These are phyloP conservation scores for Fusarium sp. DNA, from an alignment of 2,329 filamentous ascomycete genomes.

Conservation along the genomic window DNA sequence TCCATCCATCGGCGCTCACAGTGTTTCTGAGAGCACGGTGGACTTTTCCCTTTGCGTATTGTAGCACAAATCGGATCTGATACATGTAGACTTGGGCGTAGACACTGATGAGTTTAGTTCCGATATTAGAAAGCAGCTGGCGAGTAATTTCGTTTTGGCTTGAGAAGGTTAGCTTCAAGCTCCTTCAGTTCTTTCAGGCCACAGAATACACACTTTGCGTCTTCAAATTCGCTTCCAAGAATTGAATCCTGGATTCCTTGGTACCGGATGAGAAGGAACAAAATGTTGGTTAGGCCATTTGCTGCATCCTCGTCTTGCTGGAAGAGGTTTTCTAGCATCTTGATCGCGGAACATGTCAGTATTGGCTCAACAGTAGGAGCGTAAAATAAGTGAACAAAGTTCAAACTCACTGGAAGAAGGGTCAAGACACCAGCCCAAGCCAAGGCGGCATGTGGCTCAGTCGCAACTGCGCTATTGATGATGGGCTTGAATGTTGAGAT, in stretches of 20 bases:
- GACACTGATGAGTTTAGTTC: constrained; percentile 4
- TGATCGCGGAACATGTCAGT: neutral
- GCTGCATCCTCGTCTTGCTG: constrained; percentile 16
- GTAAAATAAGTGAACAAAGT: neutral
- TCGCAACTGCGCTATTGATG: neutral
- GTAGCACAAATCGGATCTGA: constrained; percentile 4
- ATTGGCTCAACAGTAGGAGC: neutral
- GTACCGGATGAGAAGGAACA: constrained; percentile 8
- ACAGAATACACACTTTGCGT: neutral
- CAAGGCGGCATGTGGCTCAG: constrained; percentile 16
- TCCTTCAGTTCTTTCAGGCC: neutral
- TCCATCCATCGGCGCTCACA: constrained; percentile 2
- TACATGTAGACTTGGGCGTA: constrained; percentile 11
- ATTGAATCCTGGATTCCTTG: neutral
- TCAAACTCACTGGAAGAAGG: constrained; percentile 8
- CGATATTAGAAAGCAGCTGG: neutral
- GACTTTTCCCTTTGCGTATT: neutral
- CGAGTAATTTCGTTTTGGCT: neutral
- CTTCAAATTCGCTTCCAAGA: neutral
- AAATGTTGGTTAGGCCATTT: neutral
- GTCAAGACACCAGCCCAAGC: constrained; percentile 14
- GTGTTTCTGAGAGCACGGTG: neutral
- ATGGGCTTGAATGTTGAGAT: constrained; percentile 9
- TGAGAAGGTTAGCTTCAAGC: neutral
- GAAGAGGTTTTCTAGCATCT: constrained; percentile 2